Evolutionary conservation across 2,329 filamentous ascomycete genomes (phyloP), one percentile per base, ranked within the genome.

Genomic region (Diaporthe capsici): DNA sequence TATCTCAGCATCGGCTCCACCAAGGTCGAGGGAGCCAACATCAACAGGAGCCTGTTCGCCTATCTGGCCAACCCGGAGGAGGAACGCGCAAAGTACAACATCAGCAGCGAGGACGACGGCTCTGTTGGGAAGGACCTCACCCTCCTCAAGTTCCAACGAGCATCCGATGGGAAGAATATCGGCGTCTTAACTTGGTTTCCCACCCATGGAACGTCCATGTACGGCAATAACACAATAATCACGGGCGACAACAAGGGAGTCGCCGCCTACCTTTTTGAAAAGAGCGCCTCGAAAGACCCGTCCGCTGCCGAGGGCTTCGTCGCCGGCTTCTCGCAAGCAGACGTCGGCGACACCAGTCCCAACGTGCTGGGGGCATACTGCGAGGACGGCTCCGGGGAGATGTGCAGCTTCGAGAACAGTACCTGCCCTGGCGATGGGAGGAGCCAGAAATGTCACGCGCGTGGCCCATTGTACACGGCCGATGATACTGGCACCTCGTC

Each of bases 221-320:
- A 96, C 34, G 94, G 94, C 73, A 98, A 98, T 85, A 98, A 98
- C 84, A 98, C 95, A 0, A 88, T 98, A 20, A 91, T 97, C 70
- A 93, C 95, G 3, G 96, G 95, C n/a, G 96, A 98, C 83, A 98
- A 98, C 86, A 98, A 98, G 85, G 96, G 96, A 17, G 95, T 98
- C 9, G 96, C 96, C 2, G 94, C 96, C 0, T 94, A 93, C 81
- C 86, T 98, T 17, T 93, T 98, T 72, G 96, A 98, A 82, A 90
- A 93, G 78, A 92, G 90, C 71, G 88, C 93, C 67, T 82, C 85
- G 3, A 84, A 83, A n/a, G 87, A 91, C 25, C 81, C 86, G 2
- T 87, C 86, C 25, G 91, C 92, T 47, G 89, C 90, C 0, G 86
- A 91, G 2, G 90, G 89, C 13, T 98, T 98, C 79, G 94, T 98